Percentiles rank a stretch among this genome's conserved stretches.
These are phyloP conservation scores for Cotoneaster glaucophyllus DNA, from an alignment of 306 rosid genomes.

Conservation along the genomic window DNA sequence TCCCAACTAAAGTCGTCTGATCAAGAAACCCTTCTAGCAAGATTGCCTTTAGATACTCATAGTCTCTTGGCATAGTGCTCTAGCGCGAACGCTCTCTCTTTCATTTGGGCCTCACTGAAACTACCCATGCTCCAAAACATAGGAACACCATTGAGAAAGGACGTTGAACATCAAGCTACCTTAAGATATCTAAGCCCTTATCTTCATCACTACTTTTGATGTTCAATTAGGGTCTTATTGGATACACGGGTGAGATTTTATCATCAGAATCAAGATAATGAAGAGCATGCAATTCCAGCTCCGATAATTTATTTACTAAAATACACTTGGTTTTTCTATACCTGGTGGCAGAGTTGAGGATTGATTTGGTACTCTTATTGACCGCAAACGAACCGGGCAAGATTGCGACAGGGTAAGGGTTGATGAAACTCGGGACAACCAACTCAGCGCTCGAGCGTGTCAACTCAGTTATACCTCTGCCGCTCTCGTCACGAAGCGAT, in stretches of 20 bases:
- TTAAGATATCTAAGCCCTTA: background rate
- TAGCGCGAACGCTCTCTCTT: background rate
- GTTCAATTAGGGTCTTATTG: slow-evolving; percentile 12
- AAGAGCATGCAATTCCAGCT: slow-evolving; percentile 36
- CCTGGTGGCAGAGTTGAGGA: background rate
- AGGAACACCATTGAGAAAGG: background rate
- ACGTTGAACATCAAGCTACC: slow-evolving; percentile 1
- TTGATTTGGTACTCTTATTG: background rate
- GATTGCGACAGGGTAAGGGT: slow-evolving; percentile 14
- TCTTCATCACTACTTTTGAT: background rate
- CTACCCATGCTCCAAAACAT: slow-evolving; percentile 7
- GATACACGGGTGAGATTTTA: background rate
- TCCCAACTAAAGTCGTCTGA: background rate
- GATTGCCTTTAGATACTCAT: background rate
- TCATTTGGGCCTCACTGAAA: background rate
- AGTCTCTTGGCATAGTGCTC: background rate
- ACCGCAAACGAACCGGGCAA: background rate
- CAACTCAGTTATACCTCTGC: background rate
- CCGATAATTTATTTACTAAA: slow-evolving; percentile 39
- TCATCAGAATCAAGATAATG: slow-evolving; percentile 3
- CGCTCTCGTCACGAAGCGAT: background rate
- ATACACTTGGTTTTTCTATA: slow-evolving; percentile 28
- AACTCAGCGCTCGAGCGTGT: background rate
- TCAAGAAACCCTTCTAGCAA: slow-evolving; percentile 9
- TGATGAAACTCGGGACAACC: background rate